Percentiles rank a stretch among this genome's conserved stretches.
Evolutionary conservation across 106 monocot genomes (phyloP).

Genomic region (Phalaenopsis equestris): DNA sequence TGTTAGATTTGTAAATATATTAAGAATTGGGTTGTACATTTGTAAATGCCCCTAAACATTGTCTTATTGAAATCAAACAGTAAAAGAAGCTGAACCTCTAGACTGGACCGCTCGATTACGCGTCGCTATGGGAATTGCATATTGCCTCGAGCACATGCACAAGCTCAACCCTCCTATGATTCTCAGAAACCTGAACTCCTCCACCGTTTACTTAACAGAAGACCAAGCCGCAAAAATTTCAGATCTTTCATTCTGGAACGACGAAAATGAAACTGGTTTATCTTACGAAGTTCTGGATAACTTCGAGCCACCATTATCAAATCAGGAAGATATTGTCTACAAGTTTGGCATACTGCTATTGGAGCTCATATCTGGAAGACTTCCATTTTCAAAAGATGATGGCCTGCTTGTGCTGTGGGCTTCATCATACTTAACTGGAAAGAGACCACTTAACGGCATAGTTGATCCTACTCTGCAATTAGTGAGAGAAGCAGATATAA

Average conservation of each 20-base stretch:
- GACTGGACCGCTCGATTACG: constrained; percentile 46
- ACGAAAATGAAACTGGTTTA: constrained; percentile 12
- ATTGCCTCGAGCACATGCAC: constrained; percentile 51
- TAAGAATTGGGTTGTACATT: too few species aligned
- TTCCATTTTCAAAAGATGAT: constrained; percentile 50
- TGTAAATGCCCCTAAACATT: neutral
- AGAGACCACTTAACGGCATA: constrained; percentile 42
- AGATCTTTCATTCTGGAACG: constrained; percentile 40
- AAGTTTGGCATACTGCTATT: constrained; percentile 69
- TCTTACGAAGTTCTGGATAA: constrained; percentile 4
- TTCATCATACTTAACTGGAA: constrained; percentile 47
- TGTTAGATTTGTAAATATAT: too few species aligned
- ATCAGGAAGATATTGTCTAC: constrained; percentile 36
- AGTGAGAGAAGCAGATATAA: constrained; percentile 31
- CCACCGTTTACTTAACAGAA: constrained; percentile 40
- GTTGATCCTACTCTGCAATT: constrained; percentile 39
- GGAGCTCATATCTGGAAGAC: constrained; percentile 72
- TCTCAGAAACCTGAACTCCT: constrained; percentile 29
- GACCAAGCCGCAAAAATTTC: constrained; percentile 75
- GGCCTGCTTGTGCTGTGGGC: constrained; percentile 74
- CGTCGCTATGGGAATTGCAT: constrained; percentile 54
- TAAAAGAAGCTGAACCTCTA: constrained; percentile 61
- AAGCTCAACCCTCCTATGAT: constrained; percentile 31
- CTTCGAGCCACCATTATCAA: constrained; percentile 1
- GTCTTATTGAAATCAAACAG: constrained; percentile 14